A percentile compares a stretch with the other conserved stretches of the same genome.
phyloP scores from a whole-genome alignment of 495 filamentous ascomycete genomes.

The Monascus purpureus region DNA sequence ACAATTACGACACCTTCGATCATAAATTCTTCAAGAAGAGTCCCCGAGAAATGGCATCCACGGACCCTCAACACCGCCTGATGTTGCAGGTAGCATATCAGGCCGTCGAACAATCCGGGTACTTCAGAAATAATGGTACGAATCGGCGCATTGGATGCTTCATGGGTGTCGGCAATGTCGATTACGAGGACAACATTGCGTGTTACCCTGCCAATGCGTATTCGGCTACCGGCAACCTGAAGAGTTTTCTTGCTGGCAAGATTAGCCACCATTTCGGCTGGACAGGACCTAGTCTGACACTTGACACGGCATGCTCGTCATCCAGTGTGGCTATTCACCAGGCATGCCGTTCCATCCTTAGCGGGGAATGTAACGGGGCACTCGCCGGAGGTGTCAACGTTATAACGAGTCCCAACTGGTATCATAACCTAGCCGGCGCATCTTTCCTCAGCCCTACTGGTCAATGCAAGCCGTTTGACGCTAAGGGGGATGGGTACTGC shows the following conservation, averaged over 20 bases:
- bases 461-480: constrained; percentile 50
- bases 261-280: constrained; percentile 27
- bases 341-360: constrained; percentile 6
- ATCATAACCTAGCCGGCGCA: constrained; percentile 22
- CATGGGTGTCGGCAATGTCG: constrained; percentile 14
- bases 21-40: constrained; percentile 28
- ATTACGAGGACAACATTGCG: constrained; percentile 22
- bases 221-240: constrained; percentile 14
- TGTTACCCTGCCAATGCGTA: constrained; percentile 18
- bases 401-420: constrained; percentile 14
- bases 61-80: constrained; percentile 36
- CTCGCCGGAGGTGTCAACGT: constrained; percentile 23
- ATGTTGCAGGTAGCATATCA: constrained; percentile 29
- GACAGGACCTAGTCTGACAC: constrained; percentile 18
- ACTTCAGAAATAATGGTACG: constrained; percentile 3
- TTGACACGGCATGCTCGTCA: constrained; percentile 28
- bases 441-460: constrained; percentile 30
- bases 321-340: constrained; percentile 13
- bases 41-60: constrained; percentile 24
- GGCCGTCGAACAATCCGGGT: constrained; percentile 24
- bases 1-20: constrained; percentile 23
- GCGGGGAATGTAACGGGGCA: constrained; percentile 20
- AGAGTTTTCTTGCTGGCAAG: constrained; percentile 14
- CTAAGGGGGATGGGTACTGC: constrained; percentile 22
- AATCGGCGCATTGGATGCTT: constrained; percentile 14